phyloP scores from a whole-genome alignment of 106 monocot species.

The Dendrobium nobile region DNA sequence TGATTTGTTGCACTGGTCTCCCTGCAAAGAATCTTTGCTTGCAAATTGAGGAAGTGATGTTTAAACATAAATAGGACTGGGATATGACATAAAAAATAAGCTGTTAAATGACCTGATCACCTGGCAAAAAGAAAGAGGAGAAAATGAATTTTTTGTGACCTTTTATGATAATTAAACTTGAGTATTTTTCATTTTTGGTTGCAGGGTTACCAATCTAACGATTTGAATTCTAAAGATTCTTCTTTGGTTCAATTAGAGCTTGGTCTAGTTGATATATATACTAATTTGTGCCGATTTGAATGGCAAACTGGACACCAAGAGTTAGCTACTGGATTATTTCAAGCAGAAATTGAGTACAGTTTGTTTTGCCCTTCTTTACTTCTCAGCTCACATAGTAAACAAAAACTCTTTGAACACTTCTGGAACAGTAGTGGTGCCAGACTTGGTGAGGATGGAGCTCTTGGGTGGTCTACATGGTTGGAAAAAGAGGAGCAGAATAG shows the following conservation, averaged over 20 bases:
- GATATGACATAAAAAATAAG: no score
- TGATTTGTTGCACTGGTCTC: no score
- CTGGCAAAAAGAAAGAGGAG: neutral
- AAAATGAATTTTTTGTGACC: neutral
- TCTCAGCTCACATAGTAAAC: conserved; percentile 67
- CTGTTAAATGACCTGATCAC: neutral
- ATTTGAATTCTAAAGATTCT: conserved; percentile 19
- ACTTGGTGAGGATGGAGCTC: conserved; percentile 75
- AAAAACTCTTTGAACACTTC: conserved; percentile 90
- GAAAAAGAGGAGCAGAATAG: conserved; percentile 62
- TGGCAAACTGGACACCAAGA: conserved; percentile 92
- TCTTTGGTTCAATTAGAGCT: conserved; percentile 56
- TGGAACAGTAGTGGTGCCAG: conserved; percentile 74
- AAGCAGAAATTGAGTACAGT: conserved; percentile 87
- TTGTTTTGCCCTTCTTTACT: conserved; percentile 71
- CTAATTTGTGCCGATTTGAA: conserved; percentile 85
- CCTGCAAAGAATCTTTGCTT: no score
- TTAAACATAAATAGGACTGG: no score
- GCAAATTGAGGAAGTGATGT: no score
- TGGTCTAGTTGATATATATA: conserved; percentile 81
- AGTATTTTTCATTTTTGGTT: neutral
- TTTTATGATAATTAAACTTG: neutral
- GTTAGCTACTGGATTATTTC: conserved; percentile 80
- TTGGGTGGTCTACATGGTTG: conserved; percentile 86
- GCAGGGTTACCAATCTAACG: conserved; percentile 28